phyloP scores from a whole-genome alignment of 2,329 filamentous ascomycete genomes.

The Exophiala xenobiotica region DNA sequence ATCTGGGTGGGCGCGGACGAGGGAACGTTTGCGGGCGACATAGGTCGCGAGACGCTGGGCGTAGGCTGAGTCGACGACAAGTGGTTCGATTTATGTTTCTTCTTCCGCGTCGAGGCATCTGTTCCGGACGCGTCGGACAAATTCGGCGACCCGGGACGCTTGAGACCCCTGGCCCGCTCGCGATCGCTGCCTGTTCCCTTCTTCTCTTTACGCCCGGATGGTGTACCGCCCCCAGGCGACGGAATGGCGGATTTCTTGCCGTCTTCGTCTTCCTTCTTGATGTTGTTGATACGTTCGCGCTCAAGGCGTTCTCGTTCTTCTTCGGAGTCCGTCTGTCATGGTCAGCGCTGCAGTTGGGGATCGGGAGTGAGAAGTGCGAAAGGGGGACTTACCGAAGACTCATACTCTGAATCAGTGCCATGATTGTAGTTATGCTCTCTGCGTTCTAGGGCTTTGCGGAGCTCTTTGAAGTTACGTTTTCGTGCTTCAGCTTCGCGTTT shows the following conservation, averaged over 20 bases:
- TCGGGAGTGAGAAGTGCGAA: no score
- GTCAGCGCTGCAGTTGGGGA: no score
- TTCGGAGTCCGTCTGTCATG: conserved; percentile 48
- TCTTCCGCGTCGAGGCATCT: conserved; percentile 63
- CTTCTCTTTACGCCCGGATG: conserved; percentile 58
- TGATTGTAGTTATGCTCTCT: conserved; percentile 86
- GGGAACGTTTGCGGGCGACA: conserved; percentile 25
- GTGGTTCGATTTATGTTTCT: conserved; percentile 75
- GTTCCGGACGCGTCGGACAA: conserved; percentile 89
- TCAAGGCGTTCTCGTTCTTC: conserved; percentile 56
- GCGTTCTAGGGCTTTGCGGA: conserved; percentile 78
- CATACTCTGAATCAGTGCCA: conserved; percentile 66
- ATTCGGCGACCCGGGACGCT: conserved; percentile 82
- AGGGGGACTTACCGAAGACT: conserved; percentile 48
- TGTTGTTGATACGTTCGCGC: conserved; percentile 52
- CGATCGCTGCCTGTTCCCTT: conserved; percentile 44
- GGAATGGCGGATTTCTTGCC: conserved; percentile 54
- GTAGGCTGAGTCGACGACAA: conserved; percentile 50
- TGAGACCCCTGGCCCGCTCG: conserved; percentile 58
- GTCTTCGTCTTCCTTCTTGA: conserved; percentile 53
- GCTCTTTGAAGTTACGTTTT: conserved; percentile 70
- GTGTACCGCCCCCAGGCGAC: conserved; percentile 67
- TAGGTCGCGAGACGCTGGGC: conserved; percentile 35
- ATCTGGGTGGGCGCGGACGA: conserved; percentile 17
- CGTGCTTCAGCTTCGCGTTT: conserved; percentile 63